These are phyloP conservation scores for Trichoderma reesei DNA, from an alignment of 495 filamentous ascomycete species.

Conservation along the genomic window DNA sequence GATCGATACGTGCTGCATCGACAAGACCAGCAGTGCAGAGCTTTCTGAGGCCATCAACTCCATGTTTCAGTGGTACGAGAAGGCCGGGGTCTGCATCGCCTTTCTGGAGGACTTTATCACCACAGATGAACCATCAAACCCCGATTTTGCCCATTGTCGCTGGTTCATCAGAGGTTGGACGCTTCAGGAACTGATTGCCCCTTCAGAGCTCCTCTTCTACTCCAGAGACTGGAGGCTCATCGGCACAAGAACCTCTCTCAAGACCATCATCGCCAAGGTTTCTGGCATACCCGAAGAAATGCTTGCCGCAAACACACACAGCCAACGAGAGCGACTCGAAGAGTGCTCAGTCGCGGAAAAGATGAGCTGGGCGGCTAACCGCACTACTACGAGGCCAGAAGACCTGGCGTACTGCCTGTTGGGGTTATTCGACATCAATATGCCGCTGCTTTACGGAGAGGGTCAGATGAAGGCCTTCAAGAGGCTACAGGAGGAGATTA, in stretches of 20 bases:
- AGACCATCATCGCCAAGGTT: constrained; percentile 16
- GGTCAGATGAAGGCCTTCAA: constrained; percentile 20
- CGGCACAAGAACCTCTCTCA: constrained; percentile 21
- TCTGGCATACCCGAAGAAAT: constrained; percentile 23
- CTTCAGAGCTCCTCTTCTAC: constrained; percentile 24
- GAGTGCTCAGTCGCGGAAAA: constrained; percentile 20
- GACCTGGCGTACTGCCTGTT: constrained; percentile 36
- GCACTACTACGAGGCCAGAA: constrained; percentile 24
- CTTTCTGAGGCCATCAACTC: constrained; percentile 36
- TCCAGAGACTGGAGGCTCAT: constrained; percentile 21
- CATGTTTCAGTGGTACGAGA: constrained; percentile 33
- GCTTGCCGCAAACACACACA: background rate
- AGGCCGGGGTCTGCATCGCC: constrained; percentile 29
- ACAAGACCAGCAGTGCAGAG: constrained; percentile 36
- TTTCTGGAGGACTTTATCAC: constrained; percentile 27
- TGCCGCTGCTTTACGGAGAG: constrained; percentile 39
- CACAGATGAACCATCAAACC: background rate
- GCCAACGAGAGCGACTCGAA: background rate
- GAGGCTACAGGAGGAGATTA: constrained; percentile 22
- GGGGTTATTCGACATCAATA: constrained; percentile 34
- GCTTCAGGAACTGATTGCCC: constrained; percentile 31
- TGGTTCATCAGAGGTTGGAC: constrained; percentile 36
- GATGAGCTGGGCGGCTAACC: constrained; percentile 31
- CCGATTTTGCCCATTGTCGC: constrained; percentile 13
- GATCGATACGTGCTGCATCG: constrained; percentile 35